These are phyloP conservation scores for Pinus tabuliformis DNA, from an alignment of 75 land plant genomes.

Conservation along the genomic window DNA sequence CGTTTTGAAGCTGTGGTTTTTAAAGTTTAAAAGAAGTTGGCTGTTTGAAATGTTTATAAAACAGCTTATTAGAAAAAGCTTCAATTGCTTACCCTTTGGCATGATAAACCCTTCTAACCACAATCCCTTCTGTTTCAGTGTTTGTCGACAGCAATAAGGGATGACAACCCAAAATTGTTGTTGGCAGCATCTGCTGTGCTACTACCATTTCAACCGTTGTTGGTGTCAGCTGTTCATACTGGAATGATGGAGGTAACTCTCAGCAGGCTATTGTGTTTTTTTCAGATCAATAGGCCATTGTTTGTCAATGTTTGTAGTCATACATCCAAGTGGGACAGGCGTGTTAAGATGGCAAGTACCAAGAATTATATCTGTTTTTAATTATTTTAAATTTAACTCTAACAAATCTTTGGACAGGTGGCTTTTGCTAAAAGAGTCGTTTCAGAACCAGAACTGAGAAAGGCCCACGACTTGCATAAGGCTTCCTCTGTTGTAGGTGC, in stretches of 20 bases:
- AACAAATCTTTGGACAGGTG: conserved; percentile 36
- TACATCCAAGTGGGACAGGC: background rate
- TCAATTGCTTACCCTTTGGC: background rate
- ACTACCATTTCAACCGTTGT: conserved; percentile 83
- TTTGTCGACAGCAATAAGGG: conserved; percentile 75
- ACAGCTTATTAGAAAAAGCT: background rate
- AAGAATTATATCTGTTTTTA: background rate
- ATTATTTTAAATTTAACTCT: background rate
- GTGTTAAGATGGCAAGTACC: background rate
- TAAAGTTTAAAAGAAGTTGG: background rate
- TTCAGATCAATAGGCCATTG: background rate
- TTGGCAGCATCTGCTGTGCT: conserved; percentile 66
- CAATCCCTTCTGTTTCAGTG: conserved; percentile 44
- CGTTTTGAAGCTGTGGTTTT: background rate
- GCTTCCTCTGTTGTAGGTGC: conserved; percentile 74
- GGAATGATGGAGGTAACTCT: conserved; percentile 78
- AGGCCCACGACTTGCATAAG: conserved; percentile 70
- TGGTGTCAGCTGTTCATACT: conserved; percentile 83
- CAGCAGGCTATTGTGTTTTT: background rate
- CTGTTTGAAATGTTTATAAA: background rate
- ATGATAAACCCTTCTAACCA: background rate
- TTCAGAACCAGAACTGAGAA: conserved; percentile 60
- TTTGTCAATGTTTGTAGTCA: background rate
- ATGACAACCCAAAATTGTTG: conserved; percentile 68
- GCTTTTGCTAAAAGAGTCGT: conserved; percentile 75